Evolutionary conservation across 1,284 basidiomycete species (phyloP), one percentile per base, ranked within the genome.

Genomic region (Leccinum pallidistipes): DNA sequence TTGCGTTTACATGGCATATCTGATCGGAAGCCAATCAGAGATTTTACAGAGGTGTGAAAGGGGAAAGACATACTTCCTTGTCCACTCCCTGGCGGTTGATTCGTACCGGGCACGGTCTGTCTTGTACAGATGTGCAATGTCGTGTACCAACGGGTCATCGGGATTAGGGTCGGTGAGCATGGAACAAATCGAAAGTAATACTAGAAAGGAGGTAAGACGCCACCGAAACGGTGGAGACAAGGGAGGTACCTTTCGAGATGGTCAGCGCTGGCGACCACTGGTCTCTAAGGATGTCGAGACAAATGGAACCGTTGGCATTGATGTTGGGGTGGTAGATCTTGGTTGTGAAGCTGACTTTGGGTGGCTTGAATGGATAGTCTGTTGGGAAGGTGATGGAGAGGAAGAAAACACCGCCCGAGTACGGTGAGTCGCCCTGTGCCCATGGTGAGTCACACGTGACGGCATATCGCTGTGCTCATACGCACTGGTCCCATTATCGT

Each of bases 351-450:
- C 91, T 92, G 78, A 99, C 95, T 86, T 98, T 98, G 77, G 97
- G 97, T 47, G 97, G 97, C 83, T 97, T 97, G 89, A 98, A 97
- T 49, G 95, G 95, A 83, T 98, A 98, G 79, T 98, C 95, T 79
- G 89, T 90, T 55, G 92, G 92, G 86, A 97, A 96, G 55, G 85
- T 88, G 77, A 97, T 97, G 62, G 87, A 94, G 68, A 97, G 87
- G 90, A 97, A 97, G 83, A 97, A 97, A 63, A 97, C 95, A 77
- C 95, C 95, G 70, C 95, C 95, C 38, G 95, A 88, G 75, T 97
- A 97, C 53, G 95, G 95, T 70, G 94, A 96, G 75, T 97, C 95
- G 71, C 90, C 88, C 92, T 96, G 71, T 34, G 56, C 60, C 64
- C 59, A 64, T 2, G 55, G 40, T 64, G 45, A 64, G 65, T 63